Conservation (phyloP, 1,284 basidiomycete genomes). For the Pseudozyma tsukubaensis region DNA sequence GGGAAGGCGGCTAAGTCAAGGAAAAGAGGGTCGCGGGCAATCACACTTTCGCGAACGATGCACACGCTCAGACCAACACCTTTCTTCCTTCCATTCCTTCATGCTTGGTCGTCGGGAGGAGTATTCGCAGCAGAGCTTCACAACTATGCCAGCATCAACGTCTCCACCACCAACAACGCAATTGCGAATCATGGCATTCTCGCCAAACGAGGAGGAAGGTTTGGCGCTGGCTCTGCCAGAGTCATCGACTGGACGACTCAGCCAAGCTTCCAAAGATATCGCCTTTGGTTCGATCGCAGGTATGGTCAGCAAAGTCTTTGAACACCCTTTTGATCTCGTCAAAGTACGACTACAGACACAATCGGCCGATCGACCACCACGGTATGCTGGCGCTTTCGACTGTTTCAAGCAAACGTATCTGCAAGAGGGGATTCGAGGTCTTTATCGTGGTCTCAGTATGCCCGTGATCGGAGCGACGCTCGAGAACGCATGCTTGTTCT, state of each 20-base stretch:
- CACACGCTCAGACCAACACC: no score
- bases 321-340: constrained; percentile 67
- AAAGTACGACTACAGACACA: constrained; percentile 68
- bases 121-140: no score
- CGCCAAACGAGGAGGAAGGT: constrained; percentile 40
- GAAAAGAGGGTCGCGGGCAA: no score
- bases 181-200: no score
- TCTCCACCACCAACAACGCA: no score
- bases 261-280: constrained; percentile 64
- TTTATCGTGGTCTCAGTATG: constrained; percentile 78
- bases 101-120: no score
- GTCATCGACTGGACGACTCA: constrained; percentile 30
- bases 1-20: no score
- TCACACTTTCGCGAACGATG: no score
- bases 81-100: no score
- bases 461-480: constrained; percentile 89
- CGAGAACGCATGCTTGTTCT: constrained; percentile 88
- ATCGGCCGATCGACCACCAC: constrained; percentile 48
- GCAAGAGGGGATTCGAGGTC: constrained; percentile 62
- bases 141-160: no score
- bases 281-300: constrained; percentile 65
- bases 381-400: constrained; percentile 60
- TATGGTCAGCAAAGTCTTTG: constrained; percentile 66
- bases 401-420: constrained; percentile 62
- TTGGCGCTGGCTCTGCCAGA: constrained; percentile 12